These are phyloP conservation scores for Calycina herbarum DNA, from an alignment of 2,329 filamentous ascomycete species.

Conservation along the genomic window DNA sequence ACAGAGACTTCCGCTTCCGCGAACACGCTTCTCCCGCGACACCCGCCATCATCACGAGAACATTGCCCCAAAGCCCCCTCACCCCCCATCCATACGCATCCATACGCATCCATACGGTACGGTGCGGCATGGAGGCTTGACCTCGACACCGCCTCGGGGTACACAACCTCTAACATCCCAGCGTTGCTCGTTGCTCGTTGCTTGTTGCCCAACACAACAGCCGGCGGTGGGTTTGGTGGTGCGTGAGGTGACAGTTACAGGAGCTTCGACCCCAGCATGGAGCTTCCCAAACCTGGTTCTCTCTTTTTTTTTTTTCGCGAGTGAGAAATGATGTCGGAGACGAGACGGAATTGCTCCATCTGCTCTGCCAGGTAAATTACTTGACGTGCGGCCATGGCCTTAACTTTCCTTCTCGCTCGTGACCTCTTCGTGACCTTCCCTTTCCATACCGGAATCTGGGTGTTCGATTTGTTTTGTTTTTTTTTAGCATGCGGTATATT, in stretches of 20 bases:
- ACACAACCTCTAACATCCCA: not conserved
- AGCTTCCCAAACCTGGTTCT: not conserved
- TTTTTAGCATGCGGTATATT: not conserved
- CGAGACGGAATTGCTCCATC: not conserved
- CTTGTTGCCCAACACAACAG: not conserved
- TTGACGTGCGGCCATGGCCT: not conserved
- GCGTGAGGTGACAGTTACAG: not conserved
- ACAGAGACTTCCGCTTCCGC: too few relatives aligned
- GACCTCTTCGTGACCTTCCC: not conserved
- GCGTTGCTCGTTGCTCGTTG: not conserved
- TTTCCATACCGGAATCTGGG: not conserved
- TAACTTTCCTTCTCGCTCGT: not conserved
- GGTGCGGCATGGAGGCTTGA: not conserved
- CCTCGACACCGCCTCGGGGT: not conserved
- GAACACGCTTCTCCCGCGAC: conserved; percentile 8
- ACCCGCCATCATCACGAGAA: not conserved
- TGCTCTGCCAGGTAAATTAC: not conserved
- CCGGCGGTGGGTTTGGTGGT: not conserved
- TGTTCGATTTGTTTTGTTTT: not conserved
- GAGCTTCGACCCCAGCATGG: not conserved
- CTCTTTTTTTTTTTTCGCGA: not conserved
- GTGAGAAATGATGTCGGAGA: not conserved
- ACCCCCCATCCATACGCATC: too few relatives aligned
- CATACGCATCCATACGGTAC: too few relatives aligned
- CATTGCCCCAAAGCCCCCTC: not conserved